Conservation (phyloP, 2,329 filamentous ascomycete species). For the Phialophora tarda region DNA sequence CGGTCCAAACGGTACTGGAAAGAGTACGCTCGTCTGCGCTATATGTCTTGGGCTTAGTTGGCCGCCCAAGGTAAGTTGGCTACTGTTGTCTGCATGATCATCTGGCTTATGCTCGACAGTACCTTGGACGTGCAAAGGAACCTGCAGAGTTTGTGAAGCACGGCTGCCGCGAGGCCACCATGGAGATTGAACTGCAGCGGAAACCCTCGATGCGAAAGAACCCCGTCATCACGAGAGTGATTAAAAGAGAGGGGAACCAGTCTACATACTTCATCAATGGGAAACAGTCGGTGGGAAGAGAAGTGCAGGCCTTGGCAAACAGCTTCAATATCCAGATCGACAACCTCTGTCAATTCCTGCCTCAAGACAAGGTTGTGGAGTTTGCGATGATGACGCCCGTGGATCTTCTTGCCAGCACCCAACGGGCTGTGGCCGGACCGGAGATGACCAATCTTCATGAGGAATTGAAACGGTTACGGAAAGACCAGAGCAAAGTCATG, state of each 20-base stretch:
- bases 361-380: conserved; percentile 93
- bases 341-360: conserved; percentile 95
- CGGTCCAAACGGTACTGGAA: conserved; percentile 97
- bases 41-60: conserved; percentile 93
- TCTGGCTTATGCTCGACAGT: conserved; percentile 47
- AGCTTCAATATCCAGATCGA: conserved; percentile 90
- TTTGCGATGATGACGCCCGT: conserved; percentile 84
- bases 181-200: conserved; percentile 88
- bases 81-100: background rate
- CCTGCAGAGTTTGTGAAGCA: conserved; percentile 93
- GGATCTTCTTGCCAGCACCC: conserved; percentile 81
- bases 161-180: conserved; percentile 73
- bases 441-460: conserved; percentile 81
- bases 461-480: conserved; percentile 72
- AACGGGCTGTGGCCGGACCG: conserved; percentile 82
- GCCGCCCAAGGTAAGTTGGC: conserved; percentile 62
- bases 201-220: conserved; percentile 58
- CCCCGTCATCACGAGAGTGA: conserved; percentile 73
- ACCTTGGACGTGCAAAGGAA: conserved; percentile 83
- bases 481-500: conserved; percentile 69
- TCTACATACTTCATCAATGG: conserved; percentile 80
- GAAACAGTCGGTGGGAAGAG: conserved; percentile 63
- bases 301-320: conserved; percentile 69
- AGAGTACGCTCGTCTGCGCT: conserved; percentile 95
- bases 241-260: conserved; percentile 81